Evolutionary conservation across 495 filamentous ascomycete genomes (phyloP), one percentile per base, ranked within the genome.

Genomic region (Cercophora newfieldiana): DNA sequence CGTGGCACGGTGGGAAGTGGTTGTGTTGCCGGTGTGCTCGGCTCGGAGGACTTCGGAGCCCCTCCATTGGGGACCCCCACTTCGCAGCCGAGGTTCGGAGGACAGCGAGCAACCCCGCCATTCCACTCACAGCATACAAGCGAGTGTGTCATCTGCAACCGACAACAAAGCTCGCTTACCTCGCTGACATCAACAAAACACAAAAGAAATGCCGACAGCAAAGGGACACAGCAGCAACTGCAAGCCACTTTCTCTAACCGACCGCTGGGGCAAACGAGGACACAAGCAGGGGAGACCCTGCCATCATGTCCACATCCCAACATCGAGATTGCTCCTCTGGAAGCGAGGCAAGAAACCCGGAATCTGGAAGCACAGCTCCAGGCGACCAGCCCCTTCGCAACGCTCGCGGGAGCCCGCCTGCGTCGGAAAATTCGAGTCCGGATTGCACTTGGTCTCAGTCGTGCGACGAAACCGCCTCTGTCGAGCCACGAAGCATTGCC

Each of bases 281-380:
- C 16, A 24, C 51, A 55, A 55, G 37, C 37, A 44, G 37, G 37
- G 37, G 37, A 44, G 37, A 44, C 37, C 37, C 37, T 44, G 37
- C 37, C 10, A 5, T 8, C 5, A 7, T 19, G 16, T 22, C 50
- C 50, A 22, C 2, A n/a, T 26, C 21, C 10, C 50, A 53, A 53
- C 30, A 4, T 62, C 4, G 48, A 49, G 18, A 62, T 62, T 30
- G 48, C 49, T n/a, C 26, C n/a, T 6, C 18, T 33, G 47, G 48
- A 51, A 62, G 59, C 59, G 59, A 62, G 59, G 18, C 14, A 29
- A 50, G 19, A 26, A 62, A 62, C 59, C 59, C 48, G 59, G 59
- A 62, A 62, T 31, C 48, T 53, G 59, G 59, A 62, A 29, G 19
- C 44, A 22, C 25, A 58, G 33, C 3, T 44, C 57, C 19, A 5